Evolutionary conservation across 345 rosid species (phyloP).

Genomic region (Barbarea vulgaris): DNA sequence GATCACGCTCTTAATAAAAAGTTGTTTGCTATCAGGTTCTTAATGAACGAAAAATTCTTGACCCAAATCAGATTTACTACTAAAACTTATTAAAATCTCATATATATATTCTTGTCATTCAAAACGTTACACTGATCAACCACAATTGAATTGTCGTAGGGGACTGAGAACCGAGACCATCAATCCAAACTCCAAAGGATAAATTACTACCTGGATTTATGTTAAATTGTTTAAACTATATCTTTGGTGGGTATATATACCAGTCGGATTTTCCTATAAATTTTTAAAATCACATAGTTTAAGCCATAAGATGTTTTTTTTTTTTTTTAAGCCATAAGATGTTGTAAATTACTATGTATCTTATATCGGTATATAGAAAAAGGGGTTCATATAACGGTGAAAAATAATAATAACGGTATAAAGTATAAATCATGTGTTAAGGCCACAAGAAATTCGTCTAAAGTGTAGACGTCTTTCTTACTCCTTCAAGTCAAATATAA

Average conservation of each 20-base stretch:
- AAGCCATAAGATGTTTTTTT: neutral
- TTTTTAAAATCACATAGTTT: neutral
- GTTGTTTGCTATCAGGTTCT: neutral
- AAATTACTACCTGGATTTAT: neutral
- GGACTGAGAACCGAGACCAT: neutral
- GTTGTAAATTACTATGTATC: neutral
- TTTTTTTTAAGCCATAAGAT: neutral
- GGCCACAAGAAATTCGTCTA: constrained; percentile 10
- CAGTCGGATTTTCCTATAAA: neutral
- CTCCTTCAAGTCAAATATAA: constrained; percentile 33
- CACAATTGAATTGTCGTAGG: neutral
- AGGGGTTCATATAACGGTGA: neutral
- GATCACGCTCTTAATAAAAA: neutral
- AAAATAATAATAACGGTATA: constrained; percentile 5
- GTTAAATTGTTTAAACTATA: constrained; percentile 1
- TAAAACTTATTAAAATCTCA: neutral
- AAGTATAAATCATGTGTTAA: constrained; percentile 14
- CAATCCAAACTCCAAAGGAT: neutral
- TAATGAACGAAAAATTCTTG: neutral
- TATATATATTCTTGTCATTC: neutral
- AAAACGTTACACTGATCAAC: neutral
- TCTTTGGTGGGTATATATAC: neutral
- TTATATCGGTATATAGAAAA: neutral
- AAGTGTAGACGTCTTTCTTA: constrained; percentile 17
- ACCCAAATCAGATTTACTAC: neutral